Percentiles rank a stretch among this genome's conserved stretches.
Conservation (phyloP, 441 rosid species). For the Populus hybrid region DNA sequence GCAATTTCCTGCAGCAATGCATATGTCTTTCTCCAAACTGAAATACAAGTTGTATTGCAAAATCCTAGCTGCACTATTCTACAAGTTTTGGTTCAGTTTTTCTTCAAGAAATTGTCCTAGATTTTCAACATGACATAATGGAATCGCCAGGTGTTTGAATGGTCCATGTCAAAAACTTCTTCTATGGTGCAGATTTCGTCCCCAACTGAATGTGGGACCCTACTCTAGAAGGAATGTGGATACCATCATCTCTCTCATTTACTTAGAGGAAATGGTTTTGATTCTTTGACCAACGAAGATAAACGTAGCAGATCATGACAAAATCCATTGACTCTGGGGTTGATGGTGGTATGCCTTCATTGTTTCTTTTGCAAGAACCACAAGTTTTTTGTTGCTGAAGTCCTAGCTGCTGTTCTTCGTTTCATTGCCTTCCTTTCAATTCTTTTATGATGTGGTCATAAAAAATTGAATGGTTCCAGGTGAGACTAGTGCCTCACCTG, state of each 20-base stretch:
- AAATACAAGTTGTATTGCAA: too few relatives aligned
- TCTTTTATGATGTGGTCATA: neutral
- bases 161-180: constrained; percentile 8
- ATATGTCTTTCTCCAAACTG: too few relatives aligned
- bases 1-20: too few relatives aligned
- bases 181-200: neutral
- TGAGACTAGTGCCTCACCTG: too few relatives aligned
- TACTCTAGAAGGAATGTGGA: constrained; percentile 6
- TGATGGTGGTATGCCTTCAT: neutral
- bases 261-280: neutral
- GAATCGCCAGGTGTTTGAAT: neutral
- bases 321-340: too few relatives aligned
- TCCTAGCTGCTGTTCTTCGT: neutral
- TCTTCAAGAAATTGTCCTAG: too few relatives aligned
- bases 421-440: neutral
- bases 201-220: constrained; percentile 13
- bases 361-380: neutral
- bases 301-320: neutral
- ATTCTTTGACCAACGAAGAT: neutral
- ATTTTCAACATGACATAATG: too few relatives aligned
- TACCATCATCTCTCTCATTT: neutral
- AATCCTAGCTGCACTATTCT: too few relatives aligned
- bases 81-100: too few relatives aligned
- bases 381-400: neutral
- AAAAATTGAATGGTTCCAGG: too few relatives aligned